Evolutionary conservation across 2,329 filamentous ascomycete species (phyloP).

Genomic region (Apiospora arundinis): DNA sequence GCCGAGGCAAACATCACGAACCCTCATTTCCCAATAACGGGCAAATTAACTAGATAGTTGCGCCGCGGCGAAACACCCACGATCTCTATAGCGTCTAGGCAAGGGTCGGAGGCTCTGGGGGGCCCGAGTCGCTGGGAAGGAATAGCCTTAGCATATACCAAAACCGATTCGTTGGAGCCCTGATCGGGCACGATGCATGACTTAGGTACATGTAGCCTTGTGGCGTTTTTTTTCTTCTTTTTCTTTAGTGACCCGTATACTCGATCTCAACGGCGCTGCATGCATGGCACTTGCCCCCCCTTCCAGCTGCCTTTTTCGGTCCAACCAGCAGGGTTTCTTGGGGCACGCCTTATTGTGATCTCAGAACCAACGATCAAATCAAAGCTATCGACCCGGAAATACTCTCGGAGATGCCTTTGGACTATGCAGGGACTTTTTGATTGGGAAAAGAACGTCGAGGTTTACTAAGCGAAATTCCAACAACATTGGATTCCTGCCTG

Average conservation of each 20-base stretch:
- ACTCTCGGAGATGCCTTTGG: neutral
- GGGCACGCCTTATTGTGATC: neutral
- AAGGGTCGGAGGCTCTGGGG: neutral
- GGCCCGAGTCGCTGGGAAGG: neutral
- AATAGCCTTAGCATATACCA: neutral
- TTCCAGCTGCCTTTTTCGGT: neutral
- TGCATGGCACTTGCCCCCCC: neutral
- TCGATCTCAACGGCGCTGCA: neutral
- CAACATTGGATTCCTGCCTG: neutral
- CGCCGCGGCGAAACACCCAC: neutral
- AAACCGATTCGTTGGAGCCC: neutral
- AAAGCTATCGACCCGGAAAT: neutral
- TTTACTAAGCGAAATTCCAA: neutral
- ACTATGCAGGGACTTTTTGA: neutral
- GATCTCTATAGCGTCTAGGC: neutral
- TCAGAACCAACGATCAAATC: conserved; percentile 1
- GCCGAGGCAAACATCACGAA: neutral
- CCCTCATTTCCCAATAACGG: neutral
- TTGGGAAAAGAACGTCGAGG: neutral
- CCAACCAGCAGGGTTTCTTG: neutral
- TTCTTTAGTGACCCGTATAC: neutral
- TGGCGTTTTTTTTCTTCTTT: too few species aligned
- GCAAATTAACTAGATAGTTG: neutral
- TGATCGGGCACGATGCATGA: neutral
- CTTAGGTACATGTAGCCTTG: neutral